Percentiles rank a stretch among this genome's conserved stretches.
phyloP scores from a whole-genome alignment of 495 filamentous ascomycete genomes.

The Talaromyces liani region DNA sequence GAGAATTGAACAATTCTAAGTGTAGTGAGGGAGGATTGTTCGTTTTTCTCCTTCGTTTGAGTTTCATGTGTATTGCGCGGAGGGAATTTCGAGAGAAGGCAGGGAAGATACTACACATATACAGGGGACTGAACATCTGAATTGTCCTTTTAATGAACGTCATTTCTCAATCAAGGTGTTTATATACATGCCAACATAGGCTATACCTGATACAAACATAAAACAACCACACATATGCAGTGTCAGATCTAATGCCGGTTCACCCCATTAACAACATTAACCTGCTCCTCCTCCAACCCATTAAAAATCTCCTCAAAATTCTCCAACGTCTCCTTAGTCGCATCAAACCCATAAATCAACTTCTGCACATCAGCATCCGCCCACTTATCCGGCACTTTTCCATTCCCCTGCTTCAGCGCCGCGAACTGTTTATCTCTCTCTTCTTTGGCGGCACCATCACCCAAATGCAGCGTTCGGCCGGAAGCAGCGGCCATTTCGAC shows the following conservation, averaged over 20 bases:
- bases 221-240: neutral
- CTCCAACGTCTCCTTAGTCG: constrained; percentile 51
- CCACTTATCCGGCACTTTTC: constrained; percentile 69
- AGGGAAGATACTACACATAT: neutral
- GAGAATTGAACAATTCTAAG: neutral
- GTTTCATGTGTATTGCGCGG: neutral
- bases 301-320: constrained; percentile 52
- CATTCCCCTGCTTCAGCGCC: constrained; percentile 49
- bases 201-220: neutral
- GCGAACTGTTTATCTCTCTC: constrained; percentile 67
- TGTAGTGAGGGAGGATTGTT: neutral
- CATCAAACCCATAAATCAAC: constrained; percentile 69
- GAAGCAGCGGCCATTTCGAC: constrained; percentile 64
- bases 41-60: neutral
- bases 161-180: neutral
- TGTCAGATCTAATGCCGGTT: neutral
- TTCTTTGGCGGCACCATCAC: constrained; percentile 67
- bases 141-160: neutral
- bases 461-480: constrained; percentile 63
- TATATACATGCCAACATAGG: neutral
- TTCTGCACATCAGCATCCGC: constrained; percentile 71
- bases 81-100: neutral
- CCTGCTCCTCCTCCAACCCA: neutral
- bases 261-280: neutral
- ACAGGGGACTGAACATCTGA: neutral